These are phyloP conservation scores for Paraphaeosphaeria minitans DNA, from an alignment of 2,329 filamentous ascomycete genomes.

Conservation along the genomic window DNA sequence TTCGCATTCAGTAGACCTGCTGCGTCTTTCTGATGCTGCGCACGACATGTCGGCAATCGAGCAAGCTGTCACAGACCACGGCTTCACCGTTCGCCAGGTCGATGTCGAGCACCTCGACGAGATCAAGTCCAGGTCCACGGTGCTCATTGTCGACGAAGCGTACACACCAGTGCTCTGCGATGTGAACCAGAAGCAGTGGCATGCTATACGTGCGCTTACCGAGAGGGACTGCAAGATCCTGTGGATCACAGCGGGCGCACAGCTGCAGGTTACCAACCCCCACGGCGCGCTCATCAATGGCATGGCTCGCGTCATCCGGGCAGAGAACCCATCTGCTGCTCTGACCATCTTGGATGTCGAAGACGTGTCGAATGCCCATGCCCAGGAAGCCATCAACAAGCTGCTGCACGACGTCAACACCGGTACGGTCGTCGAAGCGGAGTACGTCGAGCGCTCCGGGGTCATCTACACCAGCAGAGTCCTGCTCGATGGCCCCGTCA, in stretches of 20 bases:
- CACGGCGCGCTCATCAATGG: neutral
- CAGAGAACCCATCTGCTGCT: neutral
- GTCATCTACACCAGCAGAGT: neutral
- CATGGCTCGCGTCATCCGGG: neutral
- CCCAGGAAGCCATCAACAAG: neutral
- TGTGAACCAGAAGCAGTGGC: neutral
- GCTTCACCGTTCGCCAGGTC: no score
- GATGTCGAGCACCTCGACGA: no score
- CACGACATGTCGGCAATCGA: no score
- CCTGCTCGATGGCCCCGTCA: neutral
- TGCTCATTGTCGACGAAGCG: neutral
- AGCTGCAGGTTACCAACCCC: neutral
- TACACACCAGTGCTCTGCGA: neutral
- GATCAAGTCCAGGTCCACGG: neutral
- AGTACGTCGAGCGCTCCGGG: neutral
- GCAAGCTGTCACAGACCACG: no score
- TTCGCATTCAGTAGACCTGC: no score
- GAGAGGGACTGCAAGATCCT: neutral
- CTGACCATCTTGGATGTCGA: neutral
- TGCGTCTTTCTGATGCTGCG: no score
- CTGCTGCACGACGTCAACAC: neutral
- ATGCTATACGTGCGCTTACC: neutral
- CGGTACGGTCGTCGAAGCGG: neutral
- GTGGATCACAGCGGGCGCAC: conserved; percentile 6
- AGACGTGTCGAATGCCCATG: neutral